Conservation (phyloP, 306 rosid species). For the Oemleria cerasiformis region DNA sequence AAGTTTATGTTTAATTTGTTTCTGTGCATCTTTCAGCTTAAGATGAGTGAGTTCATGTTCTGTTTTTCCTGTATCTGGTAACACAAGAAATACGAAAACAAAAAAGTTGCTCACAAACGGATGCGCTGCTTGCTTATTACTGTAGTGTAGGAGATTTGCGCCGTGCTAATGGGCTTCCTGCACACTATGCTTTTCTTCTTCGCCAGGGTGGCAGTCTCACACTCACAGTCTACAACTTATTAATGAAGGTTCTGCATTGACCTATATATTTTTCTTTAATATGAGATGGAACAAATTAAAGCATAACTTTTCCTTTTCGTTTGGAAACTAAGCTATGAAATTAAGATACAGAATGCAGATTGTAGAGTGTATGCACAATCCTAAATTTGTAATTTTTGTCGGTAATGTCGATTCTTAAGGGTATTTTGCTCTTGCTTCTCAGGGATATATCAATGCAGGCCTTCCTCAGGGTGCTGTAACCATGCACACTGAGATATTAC, state of each 20-base stretch:
- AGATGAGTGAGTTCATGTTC: neutral
- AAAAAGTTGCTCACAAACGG: constrained; percentile 28
- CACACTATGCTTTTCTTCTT: constrained; percentile 66
- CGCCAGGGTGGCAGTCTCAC: constrained; percentile 64
- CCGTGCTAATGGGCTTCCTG: constrained; percentile 85
- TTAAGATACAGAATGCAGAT: neutral
- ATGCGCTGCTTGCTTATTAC: constrained; percentile 36
- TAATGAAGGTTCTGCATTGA: constrained; percentile 68
- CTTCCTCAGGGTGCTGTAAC: constrained; percentile 57
- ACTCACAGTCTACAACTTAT: constrained; percentile 62
- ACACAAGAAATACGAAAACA: neutral
- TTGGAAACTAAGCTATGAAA: constrained; percentile 8
- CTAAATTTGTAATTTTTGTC: neutral
- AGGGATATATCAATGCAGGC: constrained; percentile 77
- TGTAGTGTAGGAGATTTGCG: constrained; percentile 89
- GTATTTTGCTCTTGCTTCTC: constrained; percentile 20
- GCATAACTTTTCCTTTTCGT: neutral
- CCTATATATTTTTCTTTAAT: constrained; percentile 21
- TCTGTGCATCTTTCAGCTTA: constrained; percentile 4
- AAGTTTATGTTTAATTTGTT: neutral
- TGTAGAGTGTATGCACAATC: neutral
- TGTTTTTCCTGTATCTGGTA: neutral
- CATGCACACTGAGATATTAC: constrained; percentile 47
- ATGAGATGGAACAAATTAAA: constrained; percentile 13
- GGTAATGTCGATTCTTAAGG: constrained; percentile 3